Conservation (phyloP, 2,329 filamentous ascomycete genomes). For the Epichloe coenophiala region DNA sequence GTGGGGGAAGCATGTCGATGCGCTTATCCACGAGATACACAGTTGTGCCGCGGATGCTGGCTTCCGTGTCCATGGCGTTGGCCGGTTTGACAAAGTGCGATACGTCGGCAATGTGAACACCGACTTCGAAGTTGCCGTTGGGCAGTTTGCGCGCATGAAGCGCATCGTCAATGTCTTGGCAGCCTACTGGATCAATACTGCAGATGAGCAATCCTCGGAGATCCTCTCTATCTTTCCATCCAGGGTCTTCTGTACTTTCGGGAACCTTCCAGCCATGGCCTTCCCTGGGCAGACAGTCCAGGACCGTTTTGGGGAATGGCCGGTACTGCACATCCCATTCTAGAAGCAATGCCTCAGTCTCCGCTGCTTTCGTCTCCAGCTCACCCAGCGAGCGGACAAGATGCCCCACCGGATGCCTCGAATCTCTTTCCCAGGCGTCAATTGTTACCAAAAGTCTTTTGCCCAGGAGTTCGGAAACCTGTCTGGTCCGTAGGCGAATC, state of each 20-base stretch:
- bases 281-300: slow-evolving; percentile 83
- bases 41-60: slow-evolving; percentile 84
- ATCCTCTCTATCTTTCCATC: slow-evolving; percentile 78
- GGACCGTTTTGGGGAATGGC: slow-evolving; percentile 87
- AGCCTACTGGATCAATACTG: slow-evolving; percentile 92
- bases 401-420: slow-evolving; percentile 82
- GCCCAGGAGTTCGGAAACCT: slow-evolving; percentile 76
- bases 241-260: slow-evolving; percentile 60
- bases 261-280: slow-evolving; percentile 93
- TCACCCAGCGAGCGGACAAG: slow-evolving; percentile 89
- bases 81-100: slow-evolving; percentile 96
- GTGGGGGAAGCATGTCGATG: slow-evolving; percentile 98
- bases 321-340: slow-evolving; percentile 98
- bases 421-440: slow-evolving; percentile 89
- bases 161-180: slow-evolving; percentile 96
- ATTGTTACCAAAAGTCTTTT: slow-evolving; percentile 89
- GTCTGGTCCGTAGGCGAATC: slow-evolving; percentile 81
- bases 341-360: slow-evolving; percentile 85
- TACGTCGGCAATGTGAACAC: slow-evolving; percentile 98
- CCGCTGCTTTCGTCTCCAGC: slow-evolving; percentile 90
- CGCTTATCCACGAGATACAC: slow-evolving; percentile 98
- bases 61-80: slow-evolving; percentile 94
- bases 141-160: slow-evolving; percentile 73
- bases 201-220: slow-evolving; percentile 78
- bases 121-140: slow-evolving; percentile 91